Evolutionary conservation across 176 grass and related monocot genomes (phyloP).

Genomic region (Lolium perenne): DNA sequence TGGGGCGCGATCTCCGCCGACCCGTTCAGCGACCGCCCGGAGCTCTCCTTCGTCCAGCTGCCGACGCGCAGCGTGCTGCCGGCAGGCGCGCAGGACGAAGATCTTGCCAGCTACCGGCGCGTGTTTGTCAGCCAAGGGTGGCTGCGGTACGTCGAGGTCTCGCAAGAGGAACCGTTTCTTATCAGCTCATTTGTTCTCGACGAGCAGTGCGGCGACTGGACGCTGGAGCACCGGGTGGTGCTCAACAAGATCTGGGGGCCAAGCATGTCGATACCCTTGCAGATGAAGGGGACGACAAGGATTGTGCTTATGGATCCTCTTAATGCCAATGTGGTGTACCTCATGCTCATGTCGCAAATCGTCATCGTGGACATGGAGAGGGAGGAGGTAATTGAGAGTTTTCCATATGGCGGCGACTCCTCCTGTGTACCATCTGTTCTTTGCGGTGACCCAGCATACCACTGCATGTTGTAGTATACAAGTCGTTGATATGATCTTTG

Average conservation of each 20-base stretch:
- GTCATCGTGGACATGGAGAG: conserved; percentile 14
- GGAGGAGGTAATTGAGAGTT: conserved; percentile 1
- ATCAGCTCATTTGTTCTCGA: conserved; percentile 34
- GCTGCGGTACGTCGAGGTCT: conserved; percentile 44
- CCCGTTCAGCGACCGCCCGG: conserved; percentile 18
- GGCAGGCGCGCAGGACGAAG: background rate
- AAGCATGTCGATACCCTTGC: background rate
- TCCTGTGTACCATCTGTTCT: too few species aligned
- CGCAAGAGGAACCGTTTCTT: conserved; percentile 31
- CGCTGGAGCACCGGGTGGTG: conserved; percentile 29
- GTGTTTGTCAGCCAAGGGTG: conserved; percentile 35
- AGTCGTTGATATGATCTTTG: too few species aligned
- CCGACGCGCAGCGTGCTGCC: conserved; percentile 4
- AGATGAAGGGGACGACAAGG: conserved; percentile 14
- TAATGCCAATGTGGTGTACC: conserved; percentile 15
- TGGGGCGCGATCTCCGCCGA: background rate
- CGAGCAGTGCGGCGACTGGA: conserved; percentile 17
- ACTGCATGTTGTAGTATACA: too few species aligned
- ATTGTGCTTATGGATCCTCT: background rate
- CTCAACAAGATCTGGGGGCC: conserved; percentile 16
- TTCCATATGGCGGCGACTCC: background rate
- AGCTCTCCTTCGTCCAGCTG: conserved; percentile 23
- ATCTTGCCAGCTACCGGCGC: background rate
- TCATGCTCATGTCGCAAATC: background rate
- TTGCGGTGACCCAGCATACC: too few species aligned